phyloP scores from a whole-genome alignment of 495 filamentous ascomycete genomes.

The Entonaema liquescens region DNA sequence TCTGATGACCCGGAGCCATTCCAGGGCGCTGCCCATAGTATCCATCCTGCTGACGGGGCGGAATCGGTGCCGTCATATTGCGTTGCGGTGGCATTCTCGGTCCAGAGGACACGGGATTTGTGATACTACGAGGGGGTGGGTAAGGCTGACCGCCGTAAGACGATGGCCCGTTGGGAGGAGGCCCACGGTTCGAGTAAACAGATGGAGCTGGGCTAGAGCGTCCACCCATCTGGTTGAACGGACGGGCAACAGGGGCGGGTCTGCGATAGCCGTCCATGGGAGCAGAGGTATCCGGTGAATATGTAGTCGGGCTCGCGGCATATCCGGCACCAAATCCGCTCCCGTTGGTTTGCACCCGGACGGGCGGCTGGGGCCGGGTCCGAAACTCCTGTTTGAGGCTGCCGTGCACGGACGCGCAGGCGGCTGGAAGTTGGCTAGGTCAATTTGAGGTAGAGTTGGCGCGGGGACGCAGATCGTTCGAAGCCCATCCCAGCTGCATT shows the following conservation, averaged over 20 bases:
- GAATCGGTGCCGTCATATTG: slow-evolving; percentile 62
- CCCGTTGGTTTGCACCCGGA: slow-evolving; percentile 38
- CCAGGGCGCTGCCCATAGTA: slow-evolving; percentile 38
- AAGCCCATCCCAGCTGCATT: slow-evolving; percentile 69
- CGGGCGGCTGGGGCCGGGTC: slow-evolving; percentile 49
- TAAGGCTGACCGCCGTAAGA: slow-evolving; percentile 31
- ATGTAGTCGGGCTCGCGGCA: slow-evolving; percentile 45
- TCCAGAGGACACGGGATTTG: slow-evolving; percentile 47
- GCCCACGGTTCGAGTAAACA: slow-evolving; percentile 45
- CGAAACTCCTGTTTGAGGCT: slow-evolving; percentile 54
- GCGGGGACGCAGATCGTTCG: slow-evolving; percentile 55
- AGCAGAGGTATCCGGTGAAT: slow-evolving; percentile 44
- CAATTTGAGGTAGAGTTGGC: slow-evolving; percentile 52
- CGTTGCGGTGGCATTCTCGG: slow-evolving; percentile 53
- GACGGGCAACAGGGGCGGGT: slow-evolving; percentile 36
- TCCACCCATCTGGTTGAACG: slow-evolving; percentile 40
- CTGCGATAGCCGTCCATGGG: slow-evolving; percentile 42
- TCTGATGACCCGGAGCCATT: slow-evolving; percentile 28
- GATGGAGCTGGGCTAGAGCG: slow-evolving; percentile 54
- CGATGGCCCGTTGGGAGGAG: slow-evolving; percentile 31
- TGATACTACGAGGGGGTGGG: slow-evolving; percentile 52
- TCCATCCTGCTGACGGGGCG: slow-evolving; percentile 42
- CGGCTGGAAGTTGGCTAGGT: slow-evolving; percentile 48
- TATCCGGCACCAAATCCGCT: slow-evolving; percentile 38
- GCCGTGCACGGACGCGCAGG: slow-evolving; percentile 46